These are phyloP conservation scores for Craterostigma plantagineum DNA, from an alignment of 257 asterid genomes.

Conservation along the genomic window DNA sequence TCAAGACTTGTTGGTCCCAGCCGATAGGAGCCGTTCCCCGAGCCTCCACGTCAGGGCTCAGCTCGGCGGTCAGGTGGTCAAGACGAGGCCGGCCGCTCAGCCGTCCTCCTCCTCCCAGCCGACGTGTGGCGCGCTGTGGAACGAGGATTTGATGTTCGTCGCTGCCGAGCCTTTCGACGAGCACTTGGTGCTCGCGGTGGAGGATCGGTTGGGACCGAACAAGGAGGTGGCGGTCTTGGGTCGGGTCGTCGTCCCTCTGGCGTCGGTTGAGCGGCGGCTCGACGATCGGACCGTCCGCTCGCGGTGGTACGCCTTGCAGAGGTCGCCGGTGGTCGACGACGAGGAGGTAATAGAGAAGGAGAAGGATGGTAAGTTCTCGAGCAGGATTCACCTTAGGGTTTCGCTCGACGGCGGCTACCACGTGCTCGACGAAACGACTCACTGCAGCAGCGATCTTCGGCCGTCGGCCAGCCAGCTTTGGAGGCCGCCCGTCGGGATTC, in stretches of 20 bases:
- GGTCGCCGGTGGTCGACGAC: slow-evolving; percentile 18
- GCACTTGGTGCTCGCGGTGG: slow-evolving; percentile 47
- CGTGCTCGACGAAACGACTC: slow-evolving; percentile 79
- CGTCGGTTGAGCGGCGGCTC: slow-evolving; percentile 42
- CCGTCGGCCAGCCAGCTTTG: slow-evolving; percentile 81
- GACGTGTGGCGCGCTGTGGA: slow-evolving; percentile 52
- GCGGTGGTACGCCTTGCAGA: slow-evolving; percentile 55
- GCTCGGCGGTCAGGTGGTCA: slow-evolving; percentile 56
- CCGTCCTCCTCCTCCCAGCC: too few relatives aligned
- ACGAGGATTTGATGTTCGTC: slow-evolving; percentile 81
- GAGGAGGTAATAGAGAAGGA: too few relatives aligned
- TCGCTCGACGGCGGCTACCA: slow-evolving; percentile 94
- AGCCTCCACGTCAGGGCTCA: slow-evolving; percentile 51
- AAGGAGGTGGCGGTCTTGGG: slow-evolving; percentile 65
- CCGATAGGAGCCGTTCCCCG: slow-evolving; percentile 39
- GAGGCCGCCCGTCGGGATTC: slow-evolving; percentile 66
- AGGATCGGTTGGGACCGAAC: slow-evolving; percentile 54
- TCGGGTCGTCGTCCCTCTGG: slow-evolving; percentile 37
- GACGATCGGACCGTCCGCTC: slow-evolving; percentile 52
- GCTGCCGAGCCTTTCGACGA: slow-evolving; percentile 93
- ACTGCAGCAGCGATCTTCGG: slow-evolving; percentile 73
- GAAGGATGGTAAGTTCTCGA: slow-evolving; percentile 51
- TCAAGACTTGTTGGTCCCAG: slow-evolving; percentile 51
- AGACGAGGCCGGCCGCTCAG: slow-evolving; percentile 45
- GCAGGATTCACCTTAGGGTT: slow-evolving; percentile 55